Conservation (phyloP, 75 land plant genomes). For the Pseudotsuga menziesii region DNA sequence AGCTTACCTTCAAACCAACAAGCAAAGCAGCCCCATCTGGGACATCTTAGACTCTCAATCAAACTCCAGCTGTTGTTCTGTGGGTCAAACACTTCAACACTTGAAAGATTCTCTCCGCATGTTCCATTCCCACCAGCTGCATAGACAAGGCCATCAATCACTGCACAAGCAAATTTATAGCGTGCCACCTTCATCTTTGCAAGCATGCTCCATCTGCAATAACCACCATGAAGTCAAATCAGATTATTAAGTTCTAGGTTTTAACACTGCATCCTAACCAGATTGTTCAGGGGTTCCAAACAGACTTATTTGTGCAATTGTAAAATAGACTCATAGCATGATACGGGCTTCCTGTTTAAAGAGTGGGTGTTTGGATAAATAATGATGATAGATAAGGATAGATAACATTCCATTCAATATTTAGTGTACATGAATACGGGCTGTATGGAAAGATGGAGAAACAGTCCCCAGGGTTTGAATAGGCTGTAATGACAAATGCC, state of each 20-base stretch:
- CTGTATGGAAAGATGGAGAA: too few relatives aligned
- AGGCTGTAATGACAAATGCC: too few relatives aligned
- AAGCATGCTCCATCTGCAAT: constrained; percentile 56
- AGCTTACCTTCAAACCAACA: constrained; percentile 63
- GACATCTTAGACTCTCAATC: constrained; percentile 56
- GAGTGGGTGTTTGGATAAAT: too few relatives aligned
- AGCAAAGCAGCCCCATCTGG: constrained; percentile 66
- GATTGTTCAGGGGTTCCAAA: too few relatives aligned
- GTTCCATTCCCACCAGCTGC: constrained; percentile 64
- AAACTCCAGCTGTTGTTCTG: constrained; percentile 44
- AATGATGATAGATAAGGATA: too few relatives aligned
- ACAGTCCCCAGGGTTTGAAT: too few relatives aligned
- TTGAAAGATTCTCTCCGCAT: constrained; percentile 46
- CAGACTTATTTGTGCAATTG: too few relatives aligned
- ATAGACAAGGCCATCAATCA: constrained; percentile 58
- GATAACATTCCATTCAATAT: not conserved
- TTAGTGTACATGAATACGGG: too few relatives aligned
- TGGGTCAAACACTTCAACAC: constrained; percentile 69
- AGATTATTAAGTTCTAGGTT: too few relatives aligned
- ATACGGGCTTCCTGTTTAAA: too few relatives aligned
- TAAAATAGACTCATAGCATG: too few relatives aligned
- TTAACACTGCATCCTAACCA: too few relatives aligned
- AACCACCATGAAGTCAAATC: not conserved
- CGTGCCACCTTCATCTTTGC: constrained; percentile 62
- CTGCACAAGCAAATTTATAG: constrained; percentile 77